Evolutionary conservation across 2,329 filamentous ascomycete species (phyloP).

Genomic region (Fusarium chaquense): DNA sequence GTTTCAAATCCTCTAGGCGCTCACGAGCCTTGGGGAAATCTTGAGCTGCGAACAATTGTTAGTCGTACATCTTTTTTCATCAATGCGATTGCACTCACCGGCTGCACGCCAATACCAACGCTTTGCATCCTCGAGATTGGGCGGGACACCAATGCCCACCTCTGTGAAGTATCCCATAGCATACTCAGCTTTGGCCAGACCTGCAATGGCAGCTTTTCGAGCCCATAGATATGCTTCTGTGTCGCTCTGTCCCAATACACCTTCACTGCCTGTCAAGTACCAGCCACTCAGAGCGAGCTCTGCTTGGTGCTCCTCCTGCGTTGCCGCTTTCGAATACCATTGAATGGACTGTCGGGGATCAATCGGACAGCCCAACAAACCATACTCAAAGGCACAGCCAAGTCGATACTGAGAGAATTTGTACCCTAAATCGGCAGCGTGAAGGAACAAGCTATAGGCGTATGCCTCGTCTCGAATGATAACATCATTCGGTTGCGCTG

Average conservation of each 20-base stretch:
- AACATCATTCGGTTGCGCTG: slow-evolving; percentile 74
- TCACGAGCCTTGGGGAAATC: slow-evolving; percentile 95
- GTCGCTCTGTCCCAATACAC: slow-evolving; percentile 90
- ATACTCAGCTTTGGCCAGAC: slow-evolving; percentile 93
- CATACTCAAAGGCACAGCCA: slow-evolving; percentile 90
- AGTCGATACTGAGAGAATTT: slow-evolving; percentile 95
- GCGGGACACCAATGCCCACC: slow-evolving; percentile 87
- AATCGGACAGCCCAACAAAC: slow-evolving; percentile 82
- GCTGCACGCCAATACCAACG: slow-evolving; percentile 98
- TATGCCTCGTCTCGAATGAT: slow-evolving; percentile 86
- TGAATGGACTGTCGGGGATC: slow-evolving; percentile 88
- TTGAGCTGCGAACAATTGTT: slow-evolving; percentile 72
- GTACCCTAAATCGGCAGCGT: slow-evolving; percentile 90
- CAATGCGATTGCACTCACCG: slow-evolving; percentile 70
- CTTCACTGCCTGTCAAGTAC: slow-evolving; percentile 93
- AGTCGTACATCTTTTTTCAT: slow-evolving; percentile 36
- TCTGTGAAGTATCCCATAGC: slow-evolving; percentile 98
- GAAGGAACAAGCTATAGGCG: slow-evolving; percentile 82
- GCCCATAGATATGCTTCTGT: slow-evolving; percentile 98
- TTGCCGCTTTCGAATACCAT: slow-evolving; percentile 93
- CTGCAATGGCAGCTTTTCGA: slow-evolving; percentile 88
- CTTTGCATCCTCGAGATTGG: slow-evolving; percentile 94
- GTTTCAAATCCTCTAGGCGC: slow-evolving; percentile 90
- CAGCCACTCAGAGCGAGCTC: slow-evolving; percentile 89
- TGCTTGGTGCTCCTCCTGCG: slow-evolving; percentile 93